Base-by-base conservation (phyloP, 2,329 filamentous ascomycete genomes). In the Neofusicoccum cordaticola region DNA sequence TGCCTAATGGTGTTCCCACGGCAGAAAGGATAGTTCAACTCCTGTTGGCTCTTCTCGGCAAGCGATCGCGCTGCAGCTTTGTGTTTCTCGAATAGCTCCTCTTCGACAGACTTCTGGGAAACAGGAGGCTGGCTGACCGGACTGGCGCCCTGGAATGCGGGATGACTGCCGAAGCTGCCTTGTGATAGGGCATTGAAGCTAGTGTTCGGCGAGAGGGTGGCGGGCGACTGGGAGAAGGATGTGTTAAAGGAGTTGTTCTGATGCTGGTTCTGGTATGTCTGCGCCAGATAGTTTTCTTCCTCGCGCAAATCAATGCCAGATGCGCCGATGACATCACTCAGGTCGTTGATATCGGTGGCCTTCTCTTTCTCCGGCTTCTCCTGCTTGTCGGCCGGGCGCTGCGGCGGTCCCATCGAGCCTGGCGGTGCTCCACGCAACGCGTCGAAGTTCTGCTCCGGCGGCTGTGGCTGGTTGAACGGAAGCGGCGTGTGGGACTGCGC, bases 221-320 rank as follows among this genome's bases (percentile, higher is more conserved):
- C 39, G 1, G 63, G 56, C 4, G 75, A 74, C 3, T 75, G 76
- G 44, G 71, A 68, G 50, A 70, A 71, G 1, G 70, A 69, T 15
- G 66, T 45, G 31, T 47, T 67, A 69, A 78, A 82, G 8, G 82
- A 83, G 62, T 81, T 77, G 65, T 77, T 70, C 70, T 80, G 75
- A 73, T 83, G 72, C 73, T 81, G 72, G 73, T 78, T 79, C 50
- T 86, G 84, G 72, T 88, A 89, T 64, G 87, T 82, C 66, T 87
- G 88, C 50, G 91, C 88, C 75, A 95, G 83, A 69, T 88, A 91
- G 70, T 93, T 91, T 72, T 96, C 92, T 76, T 97, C 93, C 68
- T 92, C 92, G 65, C 90, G 88, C 52, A 97, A 79, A 79, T 97
- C 91, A 68, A 97, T 92, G 57, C 92, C 93, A 15, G 92, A 94